Evolutionary conservation across 768 basidiomycete species (phyloP).

Genomic region (Termitomyces sp.): DNA sequence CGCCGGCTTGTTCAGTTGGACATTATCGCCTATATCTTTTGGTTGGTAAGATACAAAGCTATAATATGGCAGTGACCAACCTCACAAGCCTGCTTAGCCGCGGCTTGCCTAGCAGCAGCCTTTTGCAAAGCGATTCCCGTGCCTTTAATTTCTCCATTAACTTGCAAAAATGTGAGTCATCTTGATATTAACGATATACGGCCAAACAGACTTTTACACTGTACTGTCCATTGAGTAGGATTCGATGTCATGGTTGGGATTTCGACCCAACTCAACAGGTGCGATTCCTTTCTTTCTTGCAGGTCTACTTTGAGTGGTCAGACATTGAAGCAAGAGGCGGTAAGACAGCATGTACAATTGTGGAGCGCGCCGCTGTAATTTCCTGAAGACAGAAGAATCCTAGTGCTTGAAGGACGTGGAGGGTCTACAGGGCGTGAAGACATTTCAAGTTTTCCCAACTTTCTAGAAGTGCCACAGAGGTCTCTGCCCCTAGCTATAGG

Average conservation of each 20-base stretch:
- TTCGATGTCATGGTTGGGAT: constrained; percentile 5
- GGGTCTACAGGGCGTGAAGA: constrained; percentile 2
- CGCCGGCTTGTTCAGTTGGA: neutral
- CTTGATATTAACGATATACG: neutral
- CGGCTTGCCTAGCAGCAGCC: constrained; percentile 15
- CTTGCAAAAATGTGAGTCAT: constrained; percentile 1
- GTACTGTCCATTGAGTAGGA: constrained; percentile 14
- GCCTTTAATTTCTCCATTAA: constrained; percentile 16
- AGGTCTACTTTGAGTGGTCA: constrained; percentile 9
- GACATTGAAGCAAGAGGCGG: neutral
- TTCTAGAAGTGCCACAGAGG: neutral
- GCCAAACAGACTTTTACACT: constrained; percentile 14
- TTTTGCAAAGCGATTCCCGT: constrained; percentile 15
- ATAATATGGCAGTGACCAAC: constrained; percentile 1
- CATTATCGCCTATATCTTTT: constrained; percentile 7
- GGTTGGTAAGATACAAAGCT: neutral
- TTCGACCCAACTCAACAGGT: constrained; percentile 17
- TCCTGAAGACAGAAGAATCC: constrained; percentile 8
- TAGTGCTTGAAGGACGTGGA: neutral
- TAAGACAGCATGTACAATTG: constrained; percentile 9
- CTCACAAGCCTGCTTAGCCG: constrained; percentile 19
- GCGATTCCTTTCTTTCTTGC: constrained; percentile 14
- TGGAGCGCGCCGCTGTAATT: constrained; percentile 17
- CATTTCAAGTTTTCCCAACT: constrained; percentile 6
- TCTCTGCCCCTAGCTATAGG: neutral